Conservation (phyloP, 1,284 basidiomycete genomes). For the Leccinum proximum region DNA sequence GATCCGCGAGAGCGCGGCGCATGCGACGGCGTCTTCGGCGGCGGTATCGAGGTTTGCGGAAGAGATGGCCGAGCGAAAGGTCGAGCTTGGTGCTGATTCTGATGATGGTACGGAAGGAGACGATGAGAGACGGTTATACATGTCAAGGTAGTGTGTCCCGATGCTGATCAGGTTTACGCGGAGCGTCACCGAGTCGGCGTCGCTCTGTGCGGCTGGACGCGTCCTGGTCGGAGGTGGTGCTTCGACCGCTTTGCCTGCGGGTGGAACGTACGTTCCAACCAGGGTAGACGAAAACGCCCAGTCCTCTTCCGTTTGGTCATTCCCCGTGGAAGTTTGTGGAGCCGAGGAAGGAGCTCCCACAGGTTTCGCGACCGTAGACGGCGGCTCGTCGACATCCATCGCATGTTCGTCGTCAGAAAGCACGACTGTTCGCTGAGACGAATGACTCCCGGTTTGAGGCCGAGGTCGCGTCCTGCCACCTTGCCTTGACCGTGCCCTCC, state of each 20-base stretch:
- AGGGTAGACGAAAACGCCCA: conserved; percentile 27
- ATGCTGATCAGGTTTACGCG: conserved; percentile 45
- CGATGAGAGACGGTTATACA: conserved; percentile 13
- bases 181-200: conserved; percentile 33
- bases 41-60: conserved; percentile 62
- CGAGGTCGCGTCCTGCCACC: not conserved
- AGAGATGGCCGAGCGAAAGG: conserved; percentile 27
- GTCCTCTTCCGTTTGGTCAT: conserved; percentile 29
- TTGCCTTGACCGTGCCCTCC: not conserved
- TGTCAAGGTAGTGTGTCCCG: conserved; percentile 25
- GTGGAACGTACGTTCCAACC: conserved; percentile 20
- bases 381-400: conserved; percentile 26
- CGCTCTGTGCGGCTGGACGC: conserved; percentile 1
- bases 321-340: not conserved
- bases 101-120: not conserved
- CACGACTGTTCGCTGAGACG: conserved; percentile 23
- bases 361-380: conserved; percentile 7
- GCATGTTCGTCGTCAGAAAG: conserved; percentile 27
- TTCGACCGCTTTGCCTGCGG: conserved; percentile 17
- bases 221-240: conserved; percentile 5
- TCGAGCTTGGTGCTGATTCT: conserved; percentile 8
- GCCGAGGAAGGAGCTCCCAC: not conserved
- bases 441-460: conserved; percentile 15
- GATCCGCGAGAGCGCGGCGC: conserved; percentile 76
- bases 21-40: conserved; percentile 58